Base-by-base conservation (phyloP, 352 stramenopile genomes). In the Globisporangium orthogonon region DNA sequence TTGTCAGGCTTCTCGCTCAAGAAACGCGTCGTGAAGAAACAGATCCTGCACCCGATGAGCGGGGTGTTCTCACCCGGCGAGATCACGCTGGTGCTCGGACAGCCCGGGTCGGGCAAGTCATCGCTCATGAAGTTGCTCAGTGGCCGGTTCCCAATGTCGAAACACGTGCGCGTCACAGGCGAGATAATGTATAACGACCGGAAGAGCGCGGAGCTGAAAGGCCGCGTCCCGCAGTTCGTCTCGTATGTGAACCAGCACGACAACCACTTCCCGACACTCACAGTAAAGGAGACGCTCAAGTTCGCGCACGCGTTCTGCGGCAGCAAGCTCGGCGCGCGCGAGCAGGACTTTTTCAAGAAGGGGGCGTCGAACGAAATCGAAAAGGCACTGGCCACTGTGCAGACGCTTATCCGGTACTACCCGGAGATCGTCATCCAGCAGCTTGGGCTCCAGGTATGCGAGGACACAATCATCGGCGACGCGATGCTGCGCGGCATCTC, bases 231-330 rank as follows among this genome's bases (percentile, higher is more conserved):
- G 29, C 75, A 82, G 53, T 61, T 79, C 43, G 53, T 68, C 17
- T 43, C 73, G 7, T 86, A 86, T 63, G 72, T 82, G 46, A 63
- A 48, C 40, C 74, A 87, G 52, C 61, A 47, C 0, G 74, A 84
- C 55, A 71, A 76, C 41, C 76, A 86, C 54, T 79, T 70, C 13
- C 64, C 76, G 2, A 77, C 56, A 23, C 23, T 23, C 23, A 23
- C 23, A 23, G 23, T 23, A 23, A 23, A 23, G 23, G 23, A 23
- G 23, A 11, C 58, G 29, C 62, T 85, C 1, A 51, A 73, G 50
- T 86, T 81, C 52, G 70, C 76, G 0, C 58, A 82, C 60, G 35
- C 47, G 18, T 78, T 67, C 48, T 74, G 58, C 40, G 70, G 68
- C 6, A 63, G 58, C 7, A 50, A 74, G 30, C 39, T 78, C 13